These are phyloP conservation scores for Wickerhamomyces chambardii DNA, from an alignment of 805 yeast species.

Conservation along the genomic window DNA sequence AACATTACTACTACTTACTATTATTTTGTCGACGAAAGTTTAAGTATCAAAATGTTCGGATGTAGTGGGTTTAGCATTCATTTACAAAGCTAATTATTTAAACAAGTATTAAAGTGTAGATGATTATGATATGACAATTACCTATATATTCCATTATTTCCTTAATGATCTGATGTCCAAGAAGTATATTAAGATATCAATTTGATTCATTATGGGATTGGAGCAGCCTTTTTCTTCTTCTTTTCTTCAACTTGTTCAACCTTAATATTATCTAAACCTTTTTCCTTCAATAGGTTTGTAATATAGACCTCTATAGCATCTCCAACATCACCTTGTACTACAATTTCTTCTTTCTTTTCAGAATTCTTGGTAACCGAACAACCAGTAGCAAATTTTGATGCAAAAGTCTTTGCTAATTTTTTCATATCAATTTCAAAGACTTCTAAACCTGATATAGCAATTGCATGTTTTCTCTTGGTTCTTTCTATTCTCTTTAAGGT, in stretches of 20 bases:
- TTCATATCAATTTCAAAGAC: slow-evolving; percentile 84
- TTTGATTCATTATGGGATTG: background rate
- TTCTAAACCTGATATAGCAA: slow-evolving; percentile 82
- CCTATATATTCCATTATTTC: no score
- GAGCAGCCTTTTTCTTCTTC: slow-evolving; percentile 51
- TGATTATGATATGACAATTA: no score
- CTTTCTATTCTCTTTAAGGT: slow-evolving; percentile 81
- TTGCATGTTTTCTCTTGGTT: slow-evolving; percentile 80
- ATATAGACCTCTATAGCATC: slow-evolving; percentile 83
- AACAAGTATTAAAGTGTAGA: no score
- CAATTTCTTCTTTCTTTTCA: slow-evolving; percentile 87
- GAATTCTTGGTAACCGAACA: slow-evolving; percentile 85
- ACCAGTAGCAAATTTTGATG: slow-evolving; percentile 93
- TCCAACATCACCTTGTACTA: slow-evolving; percentile 91
- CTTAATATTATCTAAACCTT: slow-evolving; percentile 76
- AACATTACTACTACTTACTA: no score
- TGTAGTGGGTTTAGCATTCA: no score
- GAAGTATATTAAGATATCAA: no score
- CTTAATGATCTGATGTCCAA: no score
- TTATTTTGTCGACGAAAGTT: no score
- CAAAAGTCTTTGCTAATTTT: slow-evolving; percentile 85
- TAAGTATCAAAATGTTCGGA: no score
- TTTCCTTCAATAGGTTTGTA: slow-evolving; percentile 60
- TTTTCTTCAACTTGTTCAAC: slow-evolving; percentile 85
- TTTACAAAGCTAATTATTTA: no score